phyloP scores from a whole-genome alignment of 441 rosid genomes.

The Erodium trifolium region DNA sequence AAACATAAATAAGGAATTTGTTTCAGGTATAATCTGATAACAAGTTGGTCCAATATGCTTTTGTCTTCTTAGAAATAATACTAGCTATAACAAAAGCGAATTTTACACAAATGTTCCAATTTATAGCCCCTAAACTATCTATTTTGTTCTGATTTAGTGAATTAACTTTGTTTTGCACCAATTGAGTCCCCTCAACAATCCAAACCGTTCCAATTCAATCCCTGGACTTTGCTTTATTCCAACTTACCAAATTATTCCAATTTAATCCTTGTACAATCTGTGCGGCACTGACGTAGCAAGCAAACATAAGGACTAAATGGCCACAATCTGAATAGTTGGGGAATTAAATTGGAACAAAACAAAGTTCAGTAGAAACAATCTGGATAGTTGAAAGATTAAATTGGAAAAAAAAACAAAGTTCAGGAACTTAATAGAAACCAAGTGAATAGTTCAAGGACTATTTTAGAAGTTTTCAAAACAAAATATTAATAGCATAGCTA shows the following conservation, averaged over 20 bases:
- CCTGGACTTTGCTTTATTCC: not conserved
- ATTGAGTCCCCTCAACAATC: not conserved
- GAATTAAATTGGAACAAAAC: not conserved
- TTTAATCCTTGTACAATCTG: not conserved
- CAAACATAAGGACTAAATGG: not conserved
- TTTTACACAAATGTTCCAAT: not conserved
- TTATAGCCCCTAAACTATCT: not conserved
- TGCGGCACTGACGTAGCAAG: not conserved
- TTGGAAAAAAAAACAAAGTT: not conserved
- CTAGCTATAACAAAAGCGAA: not conserved
- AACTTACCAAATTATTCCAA: not conserved
- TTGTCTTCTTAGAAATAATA: not conserved
- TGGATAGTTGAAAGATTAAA: not conserved
- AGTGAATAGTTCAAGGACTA: not conserved
- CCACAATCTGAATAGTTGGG: not conserved
- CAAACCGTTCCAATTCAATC: not conserved
- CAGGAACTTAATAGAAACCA: not conserved
- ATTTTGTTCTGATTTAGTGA: too few species aligned
- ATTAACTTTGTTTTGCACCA: too few species aligned
- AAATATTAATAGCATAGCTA: not conserved
- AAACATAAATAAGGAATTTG: not conserved
- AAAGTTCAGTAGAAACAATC: not conserved
- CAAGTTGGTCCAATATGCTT: not conserved
- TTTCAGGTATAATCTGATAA: not conserved
- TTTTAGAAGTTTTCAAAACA: not conserved